Evolutionary conservation across 2,329 filamentous ascomycete genomes (phyloP), one percentile per base, ranked within the genome.

Genomic region (Exophiala aquamarina): DNA sequence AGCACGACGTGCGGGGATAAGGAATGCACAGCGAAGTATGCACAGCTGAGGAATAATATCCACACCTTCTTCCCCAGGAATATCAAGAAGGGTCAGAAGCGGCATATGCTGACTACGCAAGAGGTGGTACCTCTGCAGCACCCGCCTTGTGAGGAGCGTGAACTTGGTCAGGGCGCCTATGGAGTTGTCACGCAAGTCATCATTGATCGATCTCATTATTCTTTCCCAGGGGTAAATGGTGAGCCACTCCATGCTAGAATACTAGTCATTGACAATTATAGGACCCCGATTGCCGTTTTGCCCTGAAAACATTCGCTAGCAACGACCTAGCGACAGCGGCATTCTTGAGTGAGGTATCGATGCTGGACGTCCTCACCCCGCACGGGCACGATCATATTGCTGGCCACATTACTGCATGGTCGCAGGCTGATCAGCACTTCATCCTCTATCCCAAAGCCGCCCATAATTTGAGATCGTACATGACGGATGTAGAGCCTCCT

Each of bases 371-470:
- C 18, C 32, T 50, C n/a, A 14, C 21, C 6, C n/a, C 31, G 11
- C n/a, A 35, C 18, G 8, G 14, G 23, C 47, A 49, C 28, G 10
- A 13, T 21, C 41, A 45, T 19, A 36, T 49, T 17, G 42, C 31
- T 14, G 20, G 33, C 13, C 41, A 44, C 13, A 28, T 40, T 23
- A 33, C 41, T 18, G 31, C 20, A 8, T 49, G 47, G 47, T 33
- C 41, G 3, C 47, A 45, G 15, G 19, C 19, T 7, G 35, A 32
- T 8, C 3, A 13, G 6, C 31, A 19, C n/a, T 49, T 19, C 9
- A 42, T 47, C 6, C 28, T 50, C 4, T 39, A 48, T 14, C 48
- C 48, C 15, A 15, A 19, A 15, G 48, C 48, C 2, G n/a, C 37
- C 10, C 15, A 36, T 14, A 47, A 43, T 26, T 43, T 50, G 10